Base-by-base conservation (phyloP, 805 yeast species). In the Wickerhamomyces strasburgensis region DNA sequence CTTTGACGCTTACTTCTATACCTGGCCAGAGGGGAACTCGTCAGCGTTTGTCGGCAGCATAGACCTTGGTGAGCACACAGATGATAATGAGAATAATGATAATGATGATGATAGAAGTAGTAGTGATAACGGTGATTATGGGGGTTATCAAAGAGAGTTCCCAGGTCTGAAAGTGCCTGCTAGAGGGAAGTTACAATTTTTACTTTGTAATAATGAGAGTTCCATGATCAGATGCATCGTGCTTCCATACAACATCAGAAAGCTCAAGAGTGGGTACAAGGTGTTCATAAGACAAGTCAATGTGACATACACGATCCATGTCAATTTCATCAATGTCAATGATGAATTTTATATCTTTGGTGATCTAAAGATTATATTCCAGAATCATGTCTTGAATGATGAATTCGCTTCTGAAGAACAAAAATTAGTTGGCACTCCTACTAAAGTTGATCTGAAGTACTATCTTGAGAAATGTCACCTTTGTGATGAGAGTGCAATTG, bases 21-120 rank as follows among this genome's bases (percentile, higher is more conserved):
- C 46, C 3, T 46, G 48, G 51, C 38, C 33, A 14, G 43, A 44
- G 23, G 43, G 43, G 5, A 29, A 33, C 5, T 36, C 19, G 7
- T 51, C 60, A 1, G 65, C 65, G 2, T 62, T 60, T 39, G 60
- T 60, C 26, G 59, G 61, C 2, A 52, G 49, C 6, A 45, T 61
- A 7, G 58, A 57, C 35, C 23, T 60, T 23, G 59, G 54, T 27
- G 14, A 29, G 4, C 21, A n/a, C n/a, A n/a, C n/a, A n/a, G n/a
- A n/a, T n/a, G n/a, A n/a, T n/a, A n/a, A n/a, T n/a, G n/a, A n/a
- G n/a, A n/a, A n/a, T n/a, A n/a, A n/a, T n/a, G n/a, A n/a, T n/a
- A n/a, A n/a, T n/a, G n/a, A n/a, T n/a, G n/a, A n/a, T n/a, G n/a
- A n/a, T n/a, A n/a, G n/a, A n/a, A n/a, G n/a, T n/a, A n/a, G n/a